Evolutionary conservation across 345 rosid species (phyloP), one percentile per base, ranked within the genome.

Genomic region (Erodium maritimum): DNA sequence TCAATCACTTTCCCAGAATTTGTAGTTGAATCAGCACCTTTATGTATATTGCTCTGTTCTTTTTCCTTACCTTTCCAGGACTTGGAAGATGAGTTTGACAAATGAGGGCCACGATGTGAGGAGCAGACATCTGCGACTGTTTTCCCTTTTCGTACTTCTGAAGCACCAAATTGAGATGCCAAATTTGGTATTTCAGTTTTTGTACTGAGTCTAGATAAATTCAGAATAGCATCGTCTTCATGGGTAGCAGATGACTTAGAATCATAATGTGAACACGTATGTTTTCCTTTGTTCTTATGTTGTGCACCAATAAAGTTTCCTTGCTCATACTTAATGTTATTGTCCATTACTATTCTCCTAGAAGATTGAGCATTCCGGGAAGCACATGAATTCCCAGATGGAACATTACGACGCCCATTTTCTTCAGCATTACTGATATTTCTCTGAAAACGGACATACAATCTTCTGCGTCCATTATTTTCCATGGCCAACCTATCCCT

Each of bases 41-140:
- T 64, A 58, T 51, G 58, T 50, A 67, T 62, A 74, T 23, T 63
- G 19, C 61, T 65, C 48, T 62, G 77, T 64, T 73, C 54, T 54
- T 83, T 86, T 67, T 75, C 91, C 75, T 91, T 86, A 46, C 90
- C 96, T 81, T 88, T 91, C 50, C 48, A 59, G 61, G 71, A 53
- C 64, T 50, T 69, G 60, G 64, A 34, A 42, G 72, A 58, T 45
- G 65, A 58, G 58, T 61, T 56, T 61, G 72, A 68, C 62, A 72
- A 67, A 46, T 57, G 67, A 25, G 52, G 66, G 33, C 60, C 54
- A 64, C 57, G 61, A 65, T 50, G 62, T 46, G 71, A 56, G 57
- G 72, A 62, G 25, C 67, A 63, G 54, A 66, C 70, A 65, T 64
- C 50, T 25, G 33, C 33, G 57, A 71, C 68, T 19, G 23, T 21